These are phyloP conservation scores for Pulveroboletus frians DNA, from an alignment of 768 basidiomycete genomes.

Conservation along the genomic window DNA sequence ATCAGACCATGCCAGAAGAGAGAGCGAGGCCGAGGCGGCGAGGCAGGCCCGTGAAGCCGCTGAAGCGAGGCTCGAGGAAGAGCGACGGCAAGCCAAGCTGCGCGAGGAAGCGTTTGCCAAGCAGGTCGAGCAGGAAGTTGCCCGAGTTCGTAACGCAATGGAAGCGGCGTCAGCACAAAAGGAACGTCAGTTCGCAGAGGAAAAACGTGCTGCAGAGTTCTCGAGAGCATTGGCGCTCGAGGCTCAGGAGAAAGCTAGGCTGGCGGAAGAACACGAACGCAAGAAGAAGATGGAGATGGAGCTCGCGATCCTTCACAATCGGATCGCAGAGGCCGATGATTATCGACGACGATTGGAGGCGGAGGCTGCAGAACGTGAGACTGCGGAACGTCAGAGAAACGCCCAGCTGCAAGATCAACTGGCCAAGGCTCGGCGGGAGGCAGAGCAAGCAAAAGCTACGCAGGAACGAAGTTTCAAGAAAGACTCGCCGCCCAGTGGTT, in stretches of 20 bases:
- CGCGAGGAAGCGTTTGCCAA: slow-evolving; percentile 23
- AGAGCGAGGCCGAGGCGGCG: slow-evolving; percentile 20
- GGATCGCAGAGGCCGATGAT: slow-evolving; percentile 26
- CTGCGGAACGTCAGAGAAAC: slow-evolving; percentile 25
- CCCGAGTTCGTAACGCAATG: slow-evolving; percentile 21
- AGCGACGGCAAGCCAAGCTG: slow-evolving; percentile 19
- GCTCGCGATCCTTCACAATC: slow-evolving; percentile 22
- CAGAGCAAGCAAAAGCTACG: slow-evolving; percentile 17
- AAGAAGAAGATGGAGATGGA: slow-evolving; percentile 27
- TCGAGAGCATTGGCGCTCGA: slow-evolving; percentile 22
- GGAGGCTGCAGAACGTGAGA: slow-evolving; percentile 25
- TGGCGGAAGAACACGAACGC: slow-evolving; percentile 28
- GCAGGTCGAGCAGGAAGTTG: slow-evolving; percentile 26
- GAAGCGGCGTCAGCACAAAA: slow-evolving; percentile 18
- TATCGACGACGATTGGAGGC: slow-evolving; percentile 25
- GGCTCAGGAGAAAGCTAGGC: slow-evolving; percentile 28
- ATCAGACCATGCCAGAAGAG: slow-evolving; percentile 15
- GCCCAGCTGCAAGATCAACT: slow-evolving; percentile 30
- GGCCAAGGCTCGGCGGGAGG: slow-evolving; percentile 25
- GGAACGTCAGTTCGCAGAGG: slow-evolving; percentile 22
- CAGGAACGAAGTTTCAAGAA: slow-evolving; percentile 26
- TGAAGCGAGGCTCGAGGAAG: slow-evolving; percentile 22
- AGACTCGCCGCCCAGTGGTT: slow-evolving; percentile 26
- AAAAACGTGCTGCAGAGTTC: slow-evolving; percentile 27
- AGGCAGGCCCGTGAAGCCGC: slow-evolving; percentile 18